Conservation (phyloP, 1,284 basidiomycete species). For the Ceratobasidium sp. region DNA sequence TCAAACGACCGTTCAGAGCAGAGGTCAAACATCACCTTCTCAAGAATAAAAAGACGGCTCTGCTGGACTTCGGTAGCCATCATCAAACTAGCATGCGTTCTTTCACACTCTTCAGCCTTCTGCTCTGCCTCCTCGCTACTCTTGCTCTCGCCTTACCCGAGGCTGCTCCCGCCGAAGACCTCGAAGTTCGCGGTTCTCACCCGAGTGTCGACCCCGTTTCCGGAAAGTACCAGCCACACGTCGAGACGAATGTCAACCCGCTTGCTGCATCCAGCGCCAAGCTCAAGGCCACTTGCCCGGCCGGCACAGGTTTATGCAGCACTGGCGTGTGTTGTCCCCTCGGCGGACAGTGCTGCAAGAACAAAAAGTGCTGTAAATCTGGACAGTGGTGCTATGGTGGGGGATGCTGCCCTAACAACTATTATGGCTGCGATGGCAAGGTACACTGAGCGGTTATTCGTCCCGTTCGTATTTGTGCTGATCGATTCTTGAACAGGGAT, state of each 20-base stretch:
- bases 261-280: background rate
- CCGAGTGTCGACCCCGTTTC: background rate
- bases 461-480: background rate
- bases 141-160: background rate
- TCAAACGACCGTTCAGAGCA: too few relatives aligned
- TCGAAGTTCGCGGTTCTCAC: background rate
- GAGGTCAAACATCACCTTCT: too few relatives aligned
- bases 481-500: background rate
- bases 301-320: background rate
- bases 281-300: background rate
- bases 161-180: background rate
- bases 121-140: background rate
- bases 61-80: too few relatives aligned
- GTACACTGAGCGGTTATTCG: background rate
- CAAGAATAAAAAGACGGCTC: too few relatives aligned
- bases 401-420: background rate
- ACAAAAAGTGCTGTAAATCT: background rate
- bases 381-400: background rate
- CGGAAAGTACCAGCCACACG: background rate
- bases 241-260: background rate
- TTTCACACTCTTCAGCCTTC: background rate
- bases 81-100: background rate
- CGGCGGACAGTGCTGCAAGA: background rate
- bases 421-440: background rate
- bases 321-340: background rate